Base-by-base conservation (phyloP, 2,329 filamentous ascomycete genomes). In the Fusarium coicis region DNA sequence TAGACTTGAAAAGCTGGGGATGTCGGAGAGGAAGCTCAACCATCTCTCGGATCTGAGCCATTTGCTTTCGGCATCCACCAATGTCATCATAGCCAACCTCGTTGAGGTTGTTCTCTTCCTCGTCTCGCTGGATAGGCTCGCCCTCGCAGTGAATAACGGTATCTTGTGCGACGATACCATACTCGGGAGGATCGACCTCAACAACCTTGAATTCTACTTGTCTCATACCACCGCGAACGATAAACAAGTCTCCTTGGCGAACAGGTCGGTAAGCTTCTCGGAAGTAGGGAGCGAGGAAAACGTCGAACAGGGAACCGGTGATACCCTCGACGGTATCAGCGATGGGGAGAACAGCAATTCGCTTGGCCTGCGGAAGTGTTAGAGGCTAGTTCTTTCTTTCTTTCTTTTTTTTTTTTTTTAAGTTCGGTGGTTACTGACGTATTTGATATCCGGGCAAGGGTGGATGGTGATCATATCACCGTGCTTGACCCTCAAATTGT, bases 131-230 rank as follows among this genome's bases (percentile, higher is more conserved):
- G 79, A 99, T 98, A 23, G 84, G 83, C 67, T 83, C 95, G 74
- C 96, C 96, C 85, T 99, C 96, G 85, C 96, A 98, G 87, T 99
- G 96, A 78, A 99, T 98, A 77, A 99, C 93, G 23, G 96, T 99
- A 81, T 99, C 96, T 85, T 99, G 96, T 69, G 96, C 96, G 66
- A 99, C 96, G 74, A 99, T 99, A 78, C 97, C 97, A 81, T 97
- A 98, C 88, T 99, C 96, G 76, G 96, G 96, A 52, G 96, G 95
- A 79, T 99, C 96, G 54, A 99, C 95, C 86, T 99, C 96, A 53
- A 99, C 96, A 46, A 99, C 96, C 89, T 99, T 99, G 88, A 99
- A 99, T 82, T 99, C 96, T 40, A 99, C 96, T 85, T 98, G 96
- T 83, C 96, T 92, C 96, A 99, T 99, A 82, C 95, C 96, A 85